Evolutionary conservation across 768 basidiomycete species (phyloP), one percentile per base, ranked within the genome.

Genomic region (Boletus rubroflammeus): DNA sequence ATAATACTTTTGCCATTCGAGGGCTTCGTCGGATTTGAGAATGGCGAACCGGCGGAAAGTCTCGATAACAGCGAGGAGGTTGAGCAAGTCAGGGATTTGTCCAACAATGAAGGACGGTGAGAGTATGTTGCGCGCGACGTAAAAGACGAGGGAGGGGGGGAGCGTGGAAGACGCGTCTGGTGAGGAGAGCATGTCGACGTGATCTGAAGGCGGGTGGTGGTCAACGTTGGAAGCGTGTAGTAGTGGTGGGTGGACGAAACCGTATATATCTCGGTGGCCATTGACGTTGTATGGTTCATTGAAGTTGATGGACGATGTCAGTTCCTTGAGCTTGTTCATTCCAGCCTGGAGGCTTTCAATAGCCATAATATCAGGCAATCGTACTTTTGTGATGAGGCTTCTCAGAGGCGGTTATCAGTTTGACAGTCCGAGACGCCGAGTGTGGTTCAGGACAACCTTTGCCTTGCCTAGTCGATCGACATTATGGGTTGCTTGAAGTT

Each of bases 11-110:
- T 70, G 65, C 69, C 66, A 67, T 25, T 58, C 56, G 35, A 72
- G 56, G 1, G 56, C 62, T 34, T 66, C 61, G 8, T 54, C 58
- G 3, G 57, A 52, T 28, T 57, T 62, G 48, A 55, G 38, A 5
- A 42, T 34, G 0, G 62, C 62, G 17, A 58, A 61, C 19, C 40
- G 61, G 23, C 68, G 62, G n/a, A 62, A 60, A 0, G 39, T 50
- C 36, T 72, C 70, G 35, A 72, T 25, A 10, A 47, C 32, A 3
- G 61, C 26, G 21, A 70, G 60, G 31, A 62, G 53, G 40, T 70
- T 48, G 25, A 71, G 59, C 36, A 71, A 32, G 32, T 68, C 70
- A 5, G 70, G 66, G 17, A 70, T 63, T 47, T 70, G 69, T 5
- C 68, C 70, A 11, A 70, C 6, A 13, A 70, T 62, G 43, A 70